These are phyloP conservation scores for Thermothielavioides terrestris DNA, from an alignment of 495 filamentous ascomycete genomes.

Conservation along the genomic window DNA sequence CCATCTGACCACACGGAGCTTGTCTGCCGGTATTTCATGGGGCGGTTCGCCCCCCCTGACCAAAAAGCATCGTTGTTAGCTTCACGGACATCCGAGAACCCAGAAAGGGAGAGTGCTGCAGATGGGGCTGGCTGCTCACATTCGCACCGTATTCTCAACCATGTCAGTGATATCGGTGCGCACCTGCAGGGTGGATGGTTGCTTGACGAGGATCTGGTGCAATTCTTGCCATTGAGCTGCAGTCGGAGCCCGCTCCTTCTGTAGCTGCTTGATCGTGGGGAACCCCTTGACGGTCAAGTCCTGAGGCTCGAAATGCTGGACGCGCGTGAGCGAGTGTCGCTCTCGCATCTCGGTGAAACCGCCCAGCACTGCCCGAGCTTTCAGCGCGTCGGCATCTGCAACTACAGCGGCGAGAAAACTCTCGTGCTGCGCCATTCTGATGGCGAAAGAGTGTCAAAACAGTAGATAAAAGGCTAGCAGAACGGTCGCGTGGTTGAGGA, in stretches of 20 bases:
- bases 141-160: conserved; percentile 14
- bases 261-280: conserved; percentile 24
- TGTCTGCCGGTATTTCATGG: neutral
- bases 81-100: neutral
- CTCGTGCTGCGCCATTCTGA: too few relatives aligned
- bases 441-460: too few relatives aligned
- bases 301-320: conserved; percentile 29
- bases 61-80: neutral
- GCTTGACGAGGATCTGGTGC: conserved; percentile 29
- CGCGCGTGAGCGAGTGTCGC: conserved; percentile 25
- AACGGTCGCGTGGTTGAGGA: too few relatives aligned
- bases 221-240: conserved; percentile 31
- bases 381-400: conserved; percentile 23
- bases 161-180: conserved; percentile 32
- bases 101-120: neutral
- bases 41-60: neutral
- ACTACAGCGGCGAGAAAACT: conserved; percentile 35
- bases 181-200: conserved; percentile 33
- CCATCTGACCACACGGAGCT: conserved; percentile 26
- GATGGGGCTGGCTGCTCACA: conserved; percentile 1
- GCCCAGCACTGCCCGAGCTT: conserved; percentile 30
- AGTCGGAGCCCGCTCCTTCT: conserved; percentile 23
- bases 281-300: conserved; percentile 13
- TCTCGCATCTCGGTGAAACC: conserved; percentile 35
- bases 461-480: too few relatives aligned